Evolutionary conservation across 2,329 filamentous ascomycete genomes (phyloP), one percentile per base, ranked within the genome.

Genomic region (Talaromyces sp.): DNA sequence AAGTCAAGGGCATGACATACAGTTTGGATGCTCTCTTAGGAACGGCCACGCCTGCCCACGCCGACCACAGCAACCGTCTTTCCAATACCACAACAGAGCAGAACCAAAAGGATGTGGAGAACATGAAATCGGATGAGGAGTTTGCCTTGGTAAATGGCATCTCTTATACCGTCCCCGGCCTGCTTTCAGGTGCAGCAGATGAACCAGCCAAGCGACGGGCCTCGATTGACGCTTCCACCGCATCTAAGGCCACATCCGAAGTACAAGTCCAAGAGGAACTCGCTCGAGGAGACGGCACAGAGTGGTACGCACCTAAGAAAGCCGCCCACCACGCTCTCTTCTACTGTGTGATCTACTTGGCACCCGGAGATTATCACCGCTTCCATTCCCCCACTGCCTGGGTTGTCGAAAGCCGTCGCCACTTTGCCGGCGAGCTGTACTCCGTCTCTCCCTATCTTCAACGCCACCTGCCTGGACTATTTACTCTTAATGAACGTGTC

Each of bases 1-100:
- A 99, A 76, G 93, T 99, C 59, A 99, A 99, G 76, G 94, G 94
- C 55, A 94, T 99, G 82, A 99, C 94, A 1, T 99, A 99, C 75
- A 96, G 88, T 61, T 83, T 99, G 49, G 94, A 99, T 70, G 92
- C 94, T 7, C 82, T 99, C 1, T 82, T 99, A 2, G 94, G 94
- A 60, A 72, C 70, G 60, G 83, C 74, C 73, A 87, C 64, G 69
- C 82, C 52, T 51, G 66, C 68, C 9, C 65, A 73, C 24, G 67
- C 72, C 11, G 72, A 74, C 60, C 74, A 65, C 60, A 72, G 65
- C 24, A 68, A 67, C 62, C 70, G 59, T 57, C 65, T 72, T 42
- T 55, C 37, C 49, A 74, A 70, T 50, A 62, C 70, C 47, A 66
- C 70, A 46, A 50, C 57, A 17, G 69, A 74, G 44, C 57, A 65